These are phyloP conservation scores for Fusarium bactridioides DNA, from an alignment of 2,329 filamentous ascomycete genomes.

Conservation along the genomic window DNA sequence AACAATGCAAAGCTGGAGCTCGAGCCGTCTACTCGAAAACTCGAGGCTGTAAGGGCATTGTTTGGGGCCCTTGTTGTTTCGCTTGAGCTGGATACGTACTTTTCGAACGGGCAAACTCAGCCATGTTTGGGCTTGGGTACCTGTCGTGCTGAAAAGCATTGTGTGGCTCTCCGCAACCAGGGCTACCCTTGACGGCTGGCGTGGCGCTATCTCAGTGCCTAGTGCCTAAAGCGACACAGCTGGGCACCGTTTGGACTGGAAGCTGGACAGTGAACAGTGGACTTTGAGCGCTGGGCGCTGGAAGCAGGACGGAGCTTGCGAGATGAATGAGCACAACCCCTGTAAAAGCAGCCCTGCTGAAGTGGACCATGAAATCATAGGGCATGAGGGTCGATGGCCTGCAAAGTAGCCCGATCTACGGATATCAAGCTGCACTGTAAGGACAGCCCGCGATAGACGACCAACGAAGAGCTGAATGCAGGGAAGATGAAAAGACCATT, in stretches of 20 bases:
- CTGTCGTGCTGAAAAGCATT: conserved; percentile 35
- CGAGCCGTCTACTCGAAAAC: not conserved
- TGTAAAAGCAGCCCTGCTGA: conserved; percentile 36
- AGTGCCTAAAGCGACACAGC: conserved; percentile 28
- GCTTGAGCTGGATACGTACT: conserved; percentile 25
- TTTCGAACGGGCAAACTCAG: conserved; percentile 27
- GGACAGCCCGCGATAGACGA: conserved; percentile 12
- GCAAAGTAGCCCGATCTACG: conserved; percentile 38
- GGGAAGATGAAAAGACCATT: conserved; percentile 8
- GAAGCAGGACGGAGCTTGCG: conserved; percentile 35
- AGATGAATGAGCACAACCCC: conserved; percentile 37
- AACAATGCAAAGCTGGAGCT: conserved; percentile 8
- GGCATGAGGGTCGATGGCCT: conserved; percentile 36
- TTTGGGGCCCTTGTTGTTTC: conserved; percentile 13
- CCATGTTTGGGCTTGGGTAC: conserved; percentile 31
- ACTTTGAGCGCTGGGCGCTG: conserved; percentile 35
- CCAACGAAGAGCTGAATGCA: conserved; percentile 17
- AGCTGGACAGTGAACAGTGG: conserved; percentile 20
- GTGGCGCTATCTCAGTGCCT: conserved; percentile 34
- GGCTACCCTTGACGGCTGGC: conserved; percentile 36
- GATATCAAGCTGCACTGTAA: conserved; percentile 17
- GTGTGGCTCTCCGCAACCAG: conserved; percentile 35
- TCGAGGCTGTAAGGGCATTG: conserved; percentile 22
- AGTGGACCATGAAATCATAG: conserved; percentile 44
- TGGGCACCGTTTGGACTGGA: conserved; percentile 30